A percentile compares a stretch with the other conserved stretches of the same genome.
phyloP scores from a whole-genome alignment of 305 asterid species.

The Solanum hybrid region DNA sequence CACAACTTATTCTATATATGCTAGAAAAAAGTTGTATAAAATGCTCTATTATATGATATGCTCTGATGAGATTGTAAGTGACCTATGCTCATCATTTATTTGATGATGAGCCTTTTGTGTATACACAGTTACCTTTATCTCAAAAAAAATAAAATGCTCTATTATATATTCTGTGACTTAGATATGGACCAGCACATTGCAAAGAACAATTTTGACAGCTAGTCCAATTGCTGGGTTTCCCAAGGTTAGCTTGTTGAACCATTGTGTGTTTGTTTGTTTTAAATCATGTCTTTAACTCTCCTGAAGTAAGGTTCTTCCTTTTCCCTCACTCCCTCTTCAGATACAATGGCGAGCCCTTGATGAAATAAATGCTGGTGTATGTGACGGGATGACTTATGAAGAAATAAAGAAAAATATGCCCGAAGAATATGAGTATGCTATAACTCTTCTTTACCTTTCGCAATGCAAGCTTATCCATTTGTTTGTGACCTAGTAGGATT shows the following conservation, averaged over 20 bases:
- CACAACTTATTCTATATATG: neutral
- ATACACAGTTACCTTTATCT: too few species aligned
- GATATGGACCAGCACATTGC: conserved; percentile 99
- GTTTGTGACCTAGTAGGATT: neutral
- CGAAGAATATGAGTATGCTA: conserved; percentile 82
- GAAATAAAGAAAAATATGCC: conserved; percentile 98
- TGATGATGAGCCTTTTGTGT: too few species aligned
- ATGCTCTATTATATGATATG: conserved; percentile 4
- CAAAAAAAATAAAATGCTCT: neutral
- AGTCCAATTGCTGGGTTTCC: conserved; percentile 87
- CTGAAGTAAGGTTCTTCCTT: conserved; percentile 5
- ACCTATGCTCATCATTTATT: too few species aligned
- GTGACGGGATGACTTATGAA: conserved; percentile 96
- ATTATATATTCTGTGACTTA: conserved; percentile 26
- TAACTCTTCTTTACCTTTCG: conserved; percentile 2
- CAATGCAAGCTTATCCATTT: neutral
- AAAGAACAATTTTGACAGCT: conserved; percentile 90
- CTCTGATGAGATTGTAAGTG: too few species aligned
- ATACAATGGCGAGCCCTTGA: conserved; percentile 99
- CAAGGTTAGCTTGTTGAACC: conserved; percentile 42
- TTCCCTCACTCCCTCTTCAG: conserved; percentile 23
- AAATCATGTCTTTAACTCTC: neutral
- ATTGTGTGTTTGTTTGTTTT: neutral
- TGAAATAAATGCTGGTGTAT: conserved; percentile 91
- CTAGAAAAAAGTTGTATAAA: neutral